Base-by-base conservation (phyloP, 331 rosid species). In the Phaseolus coccineus region DNA sequence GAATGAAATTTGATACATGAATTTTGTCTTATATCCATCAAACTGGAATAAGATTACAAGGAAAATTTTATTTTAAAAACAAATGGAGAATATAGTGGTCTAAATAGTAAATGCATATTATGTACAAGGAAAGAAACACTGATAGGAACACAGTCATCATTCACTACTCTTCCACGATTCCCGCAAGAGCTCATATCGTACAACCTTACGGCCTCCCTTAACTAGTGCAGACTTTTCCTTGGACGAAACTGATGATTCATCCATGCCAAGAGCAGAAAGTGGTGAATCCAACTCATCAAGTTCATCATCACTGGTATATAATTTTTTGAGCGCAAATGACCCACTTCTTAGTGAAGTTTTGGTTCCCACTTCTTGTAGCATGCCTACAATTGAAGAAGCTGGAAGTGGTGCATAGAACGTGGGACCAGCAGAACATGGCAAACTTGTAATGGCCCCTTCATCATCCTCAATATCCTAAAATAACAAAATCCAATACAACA, bases 211-310 rank as follows among this genome's bases (percentile, higher is more conserved):
- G 53, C 86, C 88, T 37, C 87, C 84, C 47, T 80, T 84, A 59
- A 62, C 78, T 31, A 46, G 87, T 24, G 69, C 76, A 22, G 65
- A 25, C 73, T 80, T 79, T 61, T 78, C 80, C 69, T 65, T 64
- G 19, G 57, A 80, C 44, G 75, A 46, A 47, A 76, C 59, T 53
- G 90, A 78, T 71, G 76, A 51, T 39, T 87, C 90, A 76, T 90
- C 93, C 58, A 86, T 57, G 74, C 91, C 81, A 78, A 91, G 82
- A 50, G 92, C 82, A 56, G 90, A 64, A 63, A 91, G 59, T 2
- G 98, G 96, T 71, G 94, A 88, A 89, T 93, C 98, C 73, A 93
- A 88, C 76, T 90, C 92, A 56, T 91, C 96, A 50, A 93, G 96
- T 87, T 93, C 98, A 73, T 91, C 92, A 55, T 93, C 98, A 77